These are phyloP conservation scores for Takashimella koratensis DNA, from an alignment of 1,284 basidiomycete genomes.

Conservation along the genomic window DNA sequence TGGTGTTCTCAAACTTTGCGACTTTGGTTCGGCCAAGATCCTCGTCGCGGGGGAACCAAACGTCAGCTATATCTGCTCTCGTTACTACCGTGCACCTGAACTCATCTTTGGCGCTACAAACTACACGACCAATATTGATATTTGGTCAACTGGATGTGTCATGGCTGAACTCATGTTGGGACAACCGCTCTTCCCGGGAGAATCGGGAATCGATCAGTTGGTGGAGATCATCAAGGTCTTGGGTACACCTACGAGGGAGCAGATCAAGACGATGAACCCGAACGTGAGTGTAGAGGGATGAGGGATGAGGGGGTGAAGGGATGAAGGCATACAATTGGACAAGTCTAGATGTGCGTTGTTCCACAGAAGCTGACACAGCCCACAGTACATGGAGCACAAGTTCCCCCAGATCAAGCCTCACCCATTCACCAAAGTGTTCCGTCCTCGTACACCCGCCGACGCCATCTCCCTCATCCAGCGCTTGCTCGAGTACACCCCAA, in stretches of 20 bases:
- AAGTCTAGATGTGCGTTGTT: not conserved
- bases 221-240: slow-evolving; percentile 99
- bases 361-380: slow-evolving; percentile 1
- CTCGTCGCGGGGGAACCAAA: slow-evolving; percentile 96
- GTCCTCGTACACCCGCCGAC: slow-evolving; percentile 91
- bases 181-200: slow-evolving; percentile 97
- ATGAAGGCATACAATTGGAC: too few relatives aligned
- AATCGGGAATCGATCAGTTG: slow-evolving; percentile 99
- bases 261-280: slow-evolving; percentile 99
- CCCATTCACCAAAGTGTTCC: slow-evolving; percentile 96
- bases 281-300: slow-evolving; percentile 61
- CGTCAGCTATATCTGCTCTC: slow-evolving; percentile 98
- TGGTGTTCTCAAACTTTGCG: slow-evolving; percentile 94
- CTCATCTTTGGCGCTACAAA: slow-evolving; percentile 99
- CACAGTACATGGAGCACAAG: slow-evolving; percentile 99
- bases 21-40: slow-evolving; percentile 99
- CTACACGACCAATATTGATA: slow-evolving; percentile 99
- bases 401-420: slow-evolving; percentile 99
- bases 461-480: slow-evolving; percentile 95
- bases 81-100: slow-evolving; percentile 98
- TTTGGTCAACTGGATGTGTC: slow-evolving; percentile 99
- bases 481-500: slow-evolving; percentile 94
- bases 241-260: slow-evolving; percentile 94
- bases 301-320: too few relatives aligned
- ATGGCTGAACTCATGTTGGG: slow-evolving; percentile 99